Percentiles rank a stretch among this genome's conserved stretches.
These are phyloP conservation scores for Biscutella auriculata DNA, from an alignment of 441 rosid species.

Conservation along the genomic window DNA sequence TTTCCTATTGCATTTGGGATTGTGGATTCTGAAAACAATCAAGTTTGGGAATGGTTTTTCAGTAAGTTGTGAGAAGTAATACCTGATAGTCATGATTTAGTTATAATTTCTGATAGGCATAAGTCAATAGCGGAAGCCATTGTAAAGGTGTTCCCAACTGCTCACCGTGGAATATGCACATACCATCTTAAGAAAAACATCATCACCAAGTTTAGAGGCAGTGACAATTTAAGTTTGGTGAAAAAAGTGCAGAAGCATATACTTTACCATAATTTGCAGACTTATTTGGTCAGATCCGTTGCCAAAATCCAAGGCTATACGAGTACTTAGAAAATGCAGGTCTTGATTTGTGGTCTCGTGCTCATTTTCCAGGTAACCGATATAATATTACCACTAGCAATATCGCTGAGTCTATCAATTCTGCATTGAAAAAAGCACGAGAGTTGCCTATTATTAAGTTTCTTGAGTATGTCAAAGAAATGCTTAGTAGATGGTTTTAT, in stretches of 20 bases:
- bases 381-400: background rate
- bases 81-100: background rate
- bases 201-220: background rate
- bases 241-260: background rate
- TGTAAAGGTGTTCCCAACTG: background rate
- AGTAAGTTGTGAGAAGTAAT: background rate
- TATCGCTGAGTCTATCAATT: background rate
- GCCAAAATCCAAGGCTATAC: background rate
- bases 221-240: background rate
- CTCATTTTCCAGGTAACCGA: background rate
- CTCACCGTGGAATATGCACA: background rate
- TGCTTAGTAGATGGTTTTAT: background rate
- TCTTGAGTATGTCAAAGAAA: background rate
- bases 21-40: background rate
- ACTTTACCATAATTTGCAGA: background rate
- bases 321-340: background rate
- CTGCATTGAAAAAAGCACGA: background rate
- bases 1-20: background rate
- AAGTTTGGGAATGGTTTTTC: conserved; percentile 2
- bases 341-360: background rate
- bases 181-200: background rate
- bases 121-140: background rate
- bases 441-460: background rate
- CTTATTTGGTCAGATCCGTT: background rate
- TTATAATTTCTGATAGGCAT: background rate